Base-by-base conservation (phyloP, 2,329 filamentous ascomycete species). In the Ophiostoma quercus region DNA sequence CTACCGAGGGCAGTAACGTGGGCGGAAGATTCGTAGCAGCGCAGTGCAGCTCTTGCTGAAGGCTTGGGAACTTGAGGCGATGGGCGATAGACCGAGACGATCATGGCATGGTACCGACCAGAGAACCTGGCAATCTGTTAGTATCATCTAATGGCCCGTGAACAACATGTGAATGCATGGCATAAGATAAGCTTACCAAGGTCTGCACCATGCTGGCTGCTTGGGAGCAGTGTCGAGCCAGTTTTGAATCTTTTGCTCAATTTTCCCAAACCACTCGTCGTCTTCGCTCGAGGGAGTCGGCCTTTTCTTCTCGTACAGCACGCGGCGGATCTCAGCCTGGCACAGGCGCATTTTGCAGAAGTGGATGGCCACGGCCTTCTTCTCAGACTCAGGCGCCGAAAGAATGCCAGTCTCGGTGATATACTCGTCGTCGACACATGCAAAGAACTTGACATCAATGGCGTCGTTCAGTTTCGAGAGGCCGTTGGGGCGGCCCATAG, bases 51-150 rank as follows among this genome's bases (percentile, higher is more conserved):
- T n/a, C 85, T 81, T 8, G 90, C 79, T 0, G 92, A 94, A 0
- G 95, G 95, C 72, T 91, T 89, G 0, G 94, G 92, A 2, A 98
- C 88, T 77, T 98, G 95, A 0, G 95, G 95, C 1, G 92, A 97
- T 0, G 95, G 95, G 2, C 95, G 87, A 78, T 92, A 95, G 73
- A 98, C 85, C 74, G 94, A 91, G 65, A 97, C 88, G 29, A 96
- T 83, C 88, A 97, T 94, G 66, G 92, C 92, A 77, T 97, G 93
- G 78, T 91, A 93, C 73, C 91, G 85, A 19, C 85, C 83, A 12
- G 81, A 82, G 74, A 90, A 89, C 86, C 87, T 89, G 69, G 2
- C 72, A 72, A 57, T 14, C 16, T 14, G 57, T 62, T 32, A 62
- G 14, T 32, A 62, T 25, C 25, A 16, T 57, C 1, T 25, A 2